Conservation (phyloP, 148 eudicot species). For the Polygonum aviculare region DNA sequence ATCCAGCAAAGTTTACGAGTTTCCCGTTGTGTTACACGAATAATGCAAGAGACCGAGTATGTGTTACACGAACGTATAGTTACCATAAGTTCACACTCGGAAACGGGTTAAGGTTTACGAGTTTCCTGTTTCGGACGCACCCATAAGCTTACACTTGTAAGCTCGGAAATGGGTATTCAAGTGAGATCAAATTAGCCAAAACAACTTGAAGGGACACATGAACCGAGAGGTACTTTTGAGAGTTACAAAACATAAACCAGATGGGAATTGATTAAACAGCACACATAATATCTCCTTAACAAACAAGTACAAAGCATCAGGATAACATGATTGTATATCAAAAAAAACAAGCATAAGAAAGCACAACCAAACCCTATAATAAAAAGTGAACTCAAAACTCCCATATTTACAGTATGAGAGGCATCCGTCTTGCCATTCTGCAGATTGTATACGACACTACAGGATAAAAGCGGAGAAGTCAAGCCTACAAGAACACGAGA, state of each 20-base stretch:
- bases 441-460: constrained; percentile 10
- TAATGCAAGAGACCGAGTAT: neutral
- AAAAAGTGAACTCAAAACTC: constrained; percentile 7
- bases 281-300: neutral
- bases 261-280: neutral
- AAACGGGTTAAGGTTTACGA: too few relatives aligned
- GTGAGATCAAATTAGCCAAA: neutral
- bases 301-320: neutral
- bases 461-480: neutral
- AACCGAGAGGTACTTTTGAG: neutral
- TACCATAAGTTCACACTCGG: too few relatives aligned
- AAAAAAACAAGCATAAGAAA: neutral
- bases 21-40: too few relatives aligned
- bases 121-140: too few relatives aligned
- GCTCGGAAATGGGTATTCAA: too few relatives aligned
- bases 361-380: constrained; percentile 4
- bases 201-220: neutral
- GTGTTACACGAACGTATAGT: too few relatives aligned
- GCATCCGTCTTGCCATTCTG: constrained; percentile 8
- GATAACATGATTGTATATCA: neutral
- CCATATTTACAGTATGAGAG: constrained; percentile 15
- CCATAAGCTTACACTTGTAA: too few relatives aligned
- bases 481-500: constrained; percentile 3
- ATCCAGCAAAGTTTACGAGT: too few relatives aligned
- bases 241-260: neutral